Evolutionary conservation across 2,329 filamentous ascomycete genomes (phyloP).

Genomic region (Xylariaceae sp.): DNA sequence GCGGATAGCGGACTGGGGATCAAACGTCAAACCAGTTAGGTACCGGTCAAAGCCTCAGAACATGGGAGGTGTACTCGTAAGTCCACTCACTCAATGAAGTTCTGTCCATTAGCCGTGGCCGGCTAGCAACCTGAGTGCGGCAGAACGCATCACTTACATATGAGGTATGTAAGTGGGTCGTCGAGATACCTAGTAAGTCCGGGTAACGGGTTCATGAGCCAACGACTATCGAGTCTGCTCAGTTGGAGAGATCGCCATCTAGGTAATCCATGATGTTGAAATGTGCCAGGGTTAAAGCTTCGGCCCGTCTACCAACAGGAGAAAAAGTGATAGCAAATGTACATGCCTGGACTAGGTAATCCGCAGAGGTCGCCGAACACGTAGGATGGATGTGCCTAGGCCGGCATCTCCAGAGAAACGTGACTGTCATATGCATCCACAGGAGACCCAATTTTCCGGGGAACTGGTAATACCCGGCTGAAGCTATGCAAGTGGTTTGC

Average conservation of each 20-base stretch:
- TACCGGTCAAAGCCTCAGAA: conserved; percentile 5
- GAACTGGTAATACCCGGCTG: background rate
- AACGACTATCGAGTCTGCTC: background rate
- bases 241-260: conserved; percentile 3
- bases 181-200: background rate
- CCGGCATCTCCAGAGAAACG: background rate
- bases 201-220: background rate
- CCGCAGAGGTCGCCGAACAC: background rate
- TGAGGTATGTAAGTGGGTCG: conserved; percentile 11
- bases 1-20: background rate
- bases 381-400: background rate
- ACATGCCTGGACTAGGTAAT: background rate
- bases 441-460: background rate
- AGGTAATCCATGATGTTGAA: background rate
- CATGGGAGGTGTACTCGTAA: conserved; percentile 3
- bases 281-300: background rate
- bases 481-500: background rate
- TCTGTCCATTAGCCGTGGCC: conserved; percentile 6
- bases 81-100: background rate
- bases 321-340: background rate
- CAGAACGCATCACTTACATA: conserved; percentile 10
- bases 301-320: conserved; percentile 8
- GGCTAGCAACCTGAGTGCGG: conserved; percentile 16
- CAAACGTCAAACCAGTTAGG: background rate
- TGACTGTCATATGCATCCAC: background rate